These are phyloP conservation scores for Yamadazyma friedrichii DNA, from an alignment of 1,139 yeast genomes.

Conservation along the genomic window DNA sequence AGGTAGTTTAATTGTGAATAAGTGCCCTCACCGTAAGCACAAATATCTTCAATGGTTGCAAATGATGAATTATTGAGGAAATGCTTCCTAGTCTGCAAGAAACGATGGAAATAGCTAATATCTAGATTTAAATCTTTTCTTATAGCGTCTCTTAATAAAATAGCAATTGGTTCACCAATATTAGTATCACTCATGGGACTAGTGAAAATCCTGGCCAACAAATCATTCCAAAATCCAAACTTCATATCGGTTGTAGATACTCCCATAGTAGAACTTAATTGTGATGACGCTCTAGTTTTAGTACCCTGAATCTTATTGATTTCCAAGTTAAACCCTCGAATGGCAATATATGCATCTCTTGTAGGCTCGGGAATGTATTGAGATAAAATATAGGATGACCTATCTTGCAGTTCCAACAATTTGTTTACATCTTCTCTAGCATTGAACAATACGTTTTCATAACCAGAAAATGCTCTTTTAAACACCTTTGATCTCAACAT, in stretches of 20 bases:
- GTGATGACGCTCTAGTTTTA: slow-evolving; percentile 37
- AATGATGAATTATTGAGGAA: slow-evolving; percentile 50
- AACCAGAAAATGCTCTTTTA: slow-evolving; percentile 2
- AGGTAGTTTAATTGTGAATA: slow-evolving; percentile 72
- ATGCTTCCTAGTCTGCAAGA: slow-evolving; percentile 59
- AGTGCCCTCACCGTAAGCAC: slow-evolving; percentile 80
- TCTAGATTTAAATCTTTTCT: slow-evolving; percentile 52
- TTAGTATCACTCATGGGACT: slow-evolving; percentile 36
- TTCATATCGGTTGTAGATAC: slow-evolving; percentile 51
- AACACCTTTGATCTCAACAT: slow-evolving; percentile 2
- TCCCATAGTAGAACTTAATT: slow-evolving; percentile 35
- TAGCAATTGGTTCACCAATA: slow-evolving; percentile 65
- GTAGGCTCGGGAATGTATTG: slow-evolving; percentile 71
- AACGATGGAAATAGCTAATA: slow-evolving; percentile 54
- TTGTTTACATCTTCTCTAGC: slow-evolving; percentile 45
- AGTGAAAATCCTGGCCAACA: slow-evolving; percentile 41
- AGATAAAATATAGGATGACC: slow-evolving; percentile 64
- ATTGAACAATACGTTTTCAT: slow-evolving; percentile 11
- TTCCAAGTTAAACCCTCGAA: slow-evolving; percentile 68
- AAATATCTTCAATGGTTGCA: slow-evolving; percentile 54
- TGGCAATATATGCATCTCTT: slow-evolving; percentile 64
- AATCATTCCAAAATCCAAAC: slow-evolving; percentile 63
- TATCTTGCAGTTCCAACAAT: slow-evolving; percentile 48
- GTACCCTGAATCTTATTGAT: slow-evolving; percentile 56
- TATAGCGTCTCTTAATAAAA: slow-evolving; percentile 52